A percentile compares a stretch with the other conserved stretches of the same genome.
Evolutionary conservation across 2,329 filamentous ascomycete genomes (phyloP).

Genomic region (Saccharata proteae): DNA sequence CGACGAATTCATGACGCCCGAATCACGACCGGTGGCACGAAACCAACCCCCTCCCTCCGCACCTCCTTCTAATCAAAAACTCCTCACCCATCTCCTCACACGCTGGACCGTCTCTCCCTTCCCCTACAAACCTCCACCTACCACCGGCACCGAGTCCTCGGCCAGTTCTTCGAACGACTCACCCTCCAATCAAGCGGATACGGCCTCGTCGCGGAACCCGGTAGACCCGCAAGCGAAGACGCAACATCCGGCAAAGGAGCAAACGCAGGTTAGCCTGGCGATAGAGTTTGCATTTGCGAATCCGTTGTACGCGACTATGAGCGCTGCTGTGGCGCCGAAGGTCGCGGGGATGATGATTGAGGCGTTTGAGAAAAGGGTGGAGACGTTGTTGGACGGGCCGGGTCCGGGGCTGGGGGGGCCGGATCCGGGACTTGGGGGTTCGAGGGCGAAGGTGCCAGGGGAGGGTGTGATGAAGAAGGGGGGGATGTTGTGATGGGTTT

Average conservation of each 20-base stretch:
- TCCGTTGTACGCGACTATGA: conserved; percentile 75
- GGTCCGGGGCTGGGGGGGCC: not conserved
- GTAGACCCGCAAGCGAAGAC: conserved; percentile 16
- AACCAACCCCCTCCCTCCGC: too few relatives aligned
- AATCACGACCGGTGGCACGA: conserved; percentile 6
- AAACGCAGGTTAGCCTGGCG: conserved; percentile 62
- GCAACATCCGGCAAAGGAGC: too few relatives aligned
- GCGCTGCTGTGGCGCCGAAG: conserved; percentile 68
- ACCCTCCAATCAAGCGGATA: too few relatives aligned
- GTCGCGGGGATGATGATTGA: conserved; percentile 82
- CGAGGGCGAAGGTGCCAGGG: not conserved
- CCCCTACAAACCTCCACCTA: conserved; percentile 34
- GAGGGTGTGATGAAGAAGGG: not conserved
- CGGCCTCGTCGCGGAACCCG: conserved; percentile 14
- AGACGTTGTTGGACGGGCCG: conserved; percentile 33
- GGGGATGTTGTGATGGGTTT: too few relatives aligned
- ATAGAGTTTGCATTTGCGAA: conserved; percentile 80
- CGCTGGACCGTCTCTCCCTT: conserved; percentile 52
- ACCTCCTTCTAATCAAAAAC: too few relatives aligned
- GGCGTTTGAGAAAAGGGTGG: conserved; percentile 78
- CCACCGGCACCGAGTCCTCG: conserved; percentile 32
- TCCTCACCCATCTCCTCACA: conserved; percentile 59
- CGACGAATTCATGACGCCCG: conserved; percentile 12
- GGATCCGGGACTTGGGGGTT: not conserved
- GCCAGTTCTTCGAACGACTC: too few relatives aligned